Percentiles rank a stretch among this genome's conserved stretches.
Evolutionary conservation across 2,329 filamentous ascomycete genomes (phyloP).

Genomic region (Cryphonectria parasitica): DNA sequence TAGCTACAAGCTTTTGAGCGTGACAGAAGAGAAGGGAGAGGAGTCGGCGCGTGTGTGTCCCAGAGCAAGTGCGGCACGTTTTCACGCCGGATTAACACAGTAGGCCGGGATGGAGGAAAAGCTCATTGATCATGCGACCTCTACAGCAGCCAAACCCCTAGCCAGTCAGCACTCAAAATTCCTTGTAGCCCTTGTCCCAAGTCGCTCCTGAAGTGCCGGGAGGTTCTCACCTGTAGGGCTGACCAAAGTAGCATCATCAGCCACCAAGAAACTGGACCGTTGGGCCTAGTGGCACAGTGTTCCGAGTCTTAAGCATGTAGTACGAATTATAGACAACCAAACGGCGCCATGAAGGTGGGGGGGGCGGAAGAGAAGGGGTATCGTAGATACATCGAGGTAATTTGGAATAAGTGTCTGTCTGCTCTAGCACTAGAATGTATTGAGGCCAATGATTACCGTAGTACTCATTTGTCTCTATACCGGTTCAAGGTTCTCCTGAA

Average conservation of each 20-base stretch:
- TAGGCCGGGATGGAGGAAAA: background rate
- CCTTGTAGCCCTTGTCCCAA: background rate
- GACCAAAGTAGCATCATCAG: conserved; percentile 23
- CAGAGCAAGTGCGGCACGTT: no score
- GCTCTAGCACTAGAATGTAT: background rate
- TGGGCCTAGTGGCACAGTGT: no score
- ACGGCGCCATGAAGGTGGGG: background rate
- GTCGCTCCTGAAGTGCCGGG: conserved; percentile 24
- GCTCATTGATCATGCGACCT: background rate
- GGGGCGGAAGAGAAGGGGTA: background rate
- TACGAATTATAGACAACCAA: background rate
- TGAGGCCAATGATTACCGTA: background rate
- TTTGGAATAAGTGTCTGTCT: background rate
- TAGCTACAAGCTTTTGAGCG: background rate
- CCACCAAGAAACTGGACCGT: background rate
- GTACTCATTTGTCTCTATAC: background rate
- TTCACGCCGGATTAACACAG: no score
- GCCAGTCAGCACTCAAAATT: conserved; percentile 24
- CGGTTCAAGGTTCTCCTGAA: background rate
- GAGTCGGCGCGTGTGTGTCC: background rate
- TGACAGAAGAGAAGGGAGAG: background rate
- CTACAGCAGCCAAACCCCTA: conserved; percentile 5
- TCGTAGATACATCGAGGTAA: background rate
- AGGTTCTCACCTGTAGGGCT: conserved; percentile 14
- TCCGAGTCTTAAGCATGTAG: background rate